Percentiles rank a stretch among this genome's conserved stretches.
Conservation (phyloP, 2,329 filamentous ascomycete genomes). For the Verticillium dahliae region DNA sequence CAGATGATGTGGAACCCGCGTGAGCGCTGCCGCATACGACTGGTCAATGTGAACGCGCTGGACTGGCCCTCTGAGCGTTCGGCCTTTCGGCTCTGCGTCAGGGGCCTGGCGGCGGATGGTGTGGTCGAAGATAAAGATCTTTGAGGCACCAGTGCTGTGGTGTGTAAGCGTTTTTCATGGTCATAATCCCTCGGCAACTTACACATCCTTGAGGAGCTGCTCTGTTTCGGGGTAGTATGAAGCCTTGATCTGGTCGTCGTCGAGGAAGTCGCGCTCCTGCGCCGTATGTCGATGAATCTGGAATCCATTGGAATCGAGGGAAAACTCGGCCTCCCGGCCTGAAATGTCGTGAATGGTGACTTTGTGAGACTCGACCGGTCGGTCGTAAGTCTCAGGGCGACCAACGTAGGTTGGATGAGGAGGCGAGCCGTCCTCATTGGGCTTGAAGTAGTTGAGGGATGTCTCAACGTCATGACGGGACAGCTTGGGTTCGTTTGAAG, state of each 20-base stretch:
- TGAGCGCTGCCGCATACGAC: conserved; percentile 34
- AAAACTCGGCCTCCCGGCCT: conserved; percentile 26
- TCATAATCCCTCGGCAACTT: conserved; percentile 11
- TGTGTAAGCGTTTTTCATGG: background rate
- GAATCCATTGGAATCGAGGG: conserved; percentile 31
- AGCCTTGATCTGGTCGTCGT: conserved; percentile 55
- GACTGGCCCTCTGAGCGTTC: conserved; percentile 33
- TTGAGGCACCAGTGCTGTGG: conserved; percentile 46
- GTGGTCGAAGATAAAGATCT: conserved; percentile 57
- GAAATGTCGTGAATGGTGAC: conserved; percentile 27
- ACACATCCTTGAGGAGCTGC: conserved; percentile 55
- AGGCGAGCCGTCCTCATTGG: conserved; percentile 32
- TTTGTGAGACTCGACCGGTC: conserved; percentile 17
- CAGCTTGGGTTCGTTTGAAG: background rate
- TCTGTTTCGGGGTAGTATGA: conserved; percentile 71
- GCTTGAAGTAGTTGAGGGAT: conserved; percentile 30
- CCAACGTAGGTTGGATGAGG: conserved; percentile 27
- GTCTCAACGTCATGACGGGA: conserved; percentile 22
- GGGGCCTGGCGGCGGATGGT: conserved; percentile 37
- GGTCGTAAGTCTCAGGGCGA: conserved; percentile 25
- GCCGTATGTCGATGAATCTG: conserved; percentile 22
- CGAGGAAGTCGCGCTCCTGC: conserved; percentile 30
- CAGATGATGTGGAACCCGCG: conserved; percentile 35
- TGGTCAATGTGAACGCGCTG: conserved; percentile 50
- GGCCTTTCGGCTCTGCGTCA: conserved; percentile 45